These are phyloP conservation scores for Globomyces sp. DNA, from an alignment of 371 early-diverging fungal genomes.

Conservation along the genomic window DNA sequence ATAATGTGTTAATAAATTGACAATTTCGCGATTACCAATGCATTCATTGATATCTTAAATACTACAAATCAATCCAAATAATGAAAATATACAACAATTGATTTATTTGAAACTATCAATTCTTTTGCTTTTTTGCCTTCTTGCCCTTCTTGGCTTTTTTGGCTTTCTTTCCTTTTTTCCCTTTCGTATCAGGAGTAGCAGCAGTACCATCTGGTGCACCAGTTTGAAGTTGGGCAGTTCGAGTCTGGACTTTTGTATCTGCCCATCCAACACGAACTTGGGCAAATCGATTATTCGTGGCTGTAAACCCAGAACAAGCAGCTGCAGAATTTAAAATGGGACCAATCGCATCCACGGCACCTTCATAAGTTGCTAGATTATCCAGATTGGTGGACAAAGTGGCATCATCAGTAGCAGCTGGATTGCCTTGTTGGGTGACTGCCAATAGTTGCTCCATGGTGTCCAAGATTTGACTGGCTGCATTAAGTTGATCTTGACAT, in stretches of 20 bases:
- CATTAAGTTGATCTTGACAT: slow-evolving; percentile 1
- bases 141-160: background rate
- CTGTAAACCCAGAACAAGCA: background rate
- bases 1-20: too few relatives aligned
- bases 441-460: background rate
- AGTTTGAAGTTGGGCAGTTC: slow-evolving; percentile 5
- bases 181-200: background rate
- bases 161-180: background rate
- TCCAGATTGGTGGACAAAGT: background rate
- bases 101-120: too few relatives aligned
- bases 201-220: slow-evolving; percentile 7
- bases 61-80: too few relatives aligned
- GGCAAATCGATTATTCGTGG: background rate
- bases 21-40: too few relatives aligned
- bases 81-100: too few relatives aligned
- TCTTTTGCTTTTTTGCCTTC: background rate
- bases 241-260: background rate
- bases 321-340: slow-evolving; percentile 1
- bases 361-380: slow-evolving; percentile 7
- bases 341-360: background rate
- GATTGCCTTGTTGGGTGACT: background rate
- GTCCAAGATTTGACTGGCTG: background rate
- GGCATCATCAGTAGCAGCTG: background rate
- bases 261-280: slow-evolving; percentile 9
- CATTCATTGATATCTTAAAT: too few relatives aligned